These are phyloP conservation scores for Aspergillus conjunctus DNA, from an alignment of 495 filamentous ascomycete species.

Conservation along the genomic window DNA sequence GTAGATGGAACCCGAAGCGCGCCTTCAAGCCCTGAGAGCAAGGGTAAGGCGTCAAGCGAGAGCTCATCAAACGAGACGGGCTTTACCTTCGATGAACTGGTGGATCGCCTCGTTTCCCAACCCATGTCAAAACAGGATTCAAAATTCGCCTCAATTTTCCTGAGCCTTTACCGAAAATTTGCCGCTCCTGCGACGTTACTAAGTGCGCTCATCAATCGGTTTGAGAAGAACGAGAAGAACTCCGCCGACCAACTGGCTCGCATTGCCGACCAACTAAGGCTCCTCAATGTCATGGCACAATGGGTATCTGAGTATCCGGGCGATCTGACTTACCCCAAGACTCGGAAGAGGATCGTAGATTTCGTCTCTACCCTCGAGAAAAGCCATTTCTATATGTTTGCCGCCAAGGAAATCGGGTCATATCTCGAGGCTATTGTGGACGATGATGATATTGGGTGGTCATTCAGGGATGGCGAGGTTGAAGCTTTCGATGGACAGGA, in stretches of 20 bases:
- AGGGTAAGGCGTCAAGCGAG: conserved; percentile 40
- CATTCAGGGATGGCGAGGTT: conserved; percentile 61
- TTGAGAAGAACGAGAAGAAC: conserved; percentile 67
- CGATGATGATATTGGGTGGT: conserved; percentile 83
- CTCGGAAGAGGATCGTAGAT: conserved; percentile 65
- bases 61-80: conserved; percentile 53
- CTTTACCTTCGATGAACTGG: conserved; percentile 80
- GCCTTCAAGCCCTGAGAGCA: conserved; percentile 37
- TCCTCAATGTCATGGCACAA: conserved; percentile 79
- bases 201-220: conserved; percentile 68
- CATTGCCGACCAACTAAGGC: conserved; percentile 77
- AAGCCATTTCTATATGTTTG: conserved; percentile 75
- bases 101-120: conserved; percentile 78
- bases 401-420: conserved; percentile 76
- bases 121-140: conserved; percentile 82
- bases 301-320: conserved; percentile 92
- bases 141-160: conserved; percentile 83
- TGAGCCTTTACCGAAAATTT: conserved; percentile 95
- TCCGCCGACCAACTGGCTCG: conserved; percentile 64
- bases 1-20: conserved; percentile 37
- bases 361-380: conserved; percentile 71
- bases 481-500: conserved; percentile 42
- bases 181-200: conserved; percentile 77
- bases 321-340: conserved; percentile 83
- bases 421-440: conserved; percentile 65